Conservation (phyloP, 2,329 filamentous ascomycete species). For the Orbilia oligospora region DNA sequence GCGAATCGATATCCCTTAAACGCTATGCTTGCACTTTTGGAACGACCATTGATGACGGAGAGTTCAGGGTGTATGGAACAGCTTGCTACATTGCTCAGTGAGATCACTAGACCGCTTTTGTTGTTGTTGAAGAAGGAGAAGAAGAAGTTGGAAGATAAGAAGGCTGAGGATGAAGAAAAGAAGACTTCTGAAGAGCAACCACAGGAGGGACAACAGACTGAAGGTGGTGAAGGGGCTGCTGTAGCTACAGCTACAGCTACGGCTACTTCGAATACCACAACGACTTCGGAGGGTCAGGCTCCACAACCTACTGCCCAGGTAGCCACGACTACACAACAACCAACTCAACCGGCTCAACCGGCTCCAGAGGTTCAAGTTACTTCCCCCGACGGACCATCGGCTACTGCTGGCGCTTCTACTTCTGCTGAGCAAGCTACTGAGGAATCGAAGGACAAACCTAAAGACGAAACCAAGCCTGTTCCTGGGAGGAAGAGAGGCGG, state of each 20-base stretch:
- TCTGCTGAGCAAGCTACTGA: constrained; percentile 62
- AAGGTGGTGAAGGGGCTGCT: neutral
- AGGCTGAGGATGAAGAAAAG: constrained; percentile 68
- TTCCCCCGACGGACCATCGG: constrained; percentile 12
- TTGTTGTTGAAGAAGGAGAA: constrained; percentile 86
- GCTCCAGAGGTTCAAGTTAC: constrained; percentile 6
- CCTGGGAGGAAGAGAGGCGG: constrained; percentile 73
- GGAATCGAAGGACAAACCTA: constrained; percentile 59
- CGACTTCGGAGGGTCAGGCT: neutral
- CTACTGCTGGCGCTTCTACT: constrained; percentile 12
- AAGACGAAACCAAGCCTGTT: constrained; percentile 60
- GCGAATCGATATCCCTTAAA: constrained; percentile 92
- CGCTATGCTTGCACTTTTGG: constrained; percentile 86
- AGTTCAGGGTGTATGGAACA: constrained; percentile 97
- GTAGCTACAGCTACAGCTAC: constrained; percentile 6
- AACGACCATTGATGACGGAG: constrained; percentile 95
- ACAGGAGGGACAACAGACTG: constrained; percentile 25
- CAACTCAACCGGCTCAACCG: constrained; percentile 4
- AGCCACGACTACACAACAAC: constrained; percentile 23
- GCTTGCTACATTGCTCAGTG: constrained; percentile 86
- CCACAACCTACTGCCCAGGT: constrained; percentile 25
- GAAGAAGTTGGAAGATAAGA: constrained; percentile 74
- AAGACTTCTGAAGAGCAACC: constrained; percentile 62
- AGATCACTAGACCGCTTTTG: constrained; percentile 88
- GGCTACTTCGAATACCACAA: neutral